Evolutionary conservation across 179 eudicot species (phyloP).

Genomic region (Patellifolia procumbens): DNA sequence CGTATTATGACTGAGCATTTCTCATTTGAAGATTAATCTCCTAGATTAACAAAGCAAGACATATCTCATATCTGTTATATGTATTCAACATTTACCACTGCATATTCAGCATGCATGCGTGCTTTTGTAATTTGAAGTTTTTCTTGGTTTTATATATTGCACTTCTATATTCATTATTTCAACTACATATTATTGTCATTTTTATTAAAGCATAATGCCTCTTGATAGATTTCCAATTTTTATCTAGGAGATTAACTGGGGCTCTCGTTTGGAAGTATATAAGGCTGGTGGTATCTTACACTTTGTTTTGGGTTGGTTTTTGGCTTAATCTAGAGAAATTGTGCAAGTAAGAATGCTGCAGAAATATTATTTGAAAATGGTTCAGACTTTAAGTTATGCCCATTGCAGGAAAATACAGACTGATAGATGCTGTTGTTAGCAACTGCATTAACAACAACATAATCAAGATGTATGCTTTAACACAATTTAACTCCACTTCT

Average conservation of each 20-base stretch:
- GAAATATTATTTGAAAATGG: slow-evolving; percentile 77
- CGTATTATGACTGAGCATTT: background rate
- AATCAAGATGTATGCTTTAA: slow-evolving; percentile 67
- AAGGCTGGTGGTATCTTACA: background rate
- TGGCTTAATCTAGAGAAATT: slow-evolving; percentile 9
- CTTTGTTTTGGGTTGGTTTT: background rate
- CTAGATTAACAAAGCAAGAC: too few relatives aligned
- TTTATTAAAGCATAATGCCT: too few relatives aligned
- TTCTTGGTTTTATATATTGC: too few relatives aligned
- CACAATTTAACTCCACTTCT: slow-evolving; percentile 78
- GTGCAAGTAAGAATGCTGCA: slow-evolving; percentile 59
- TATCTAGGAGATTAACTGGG: too few relatives aligned
- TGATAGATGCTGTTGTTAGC: slow-evolving; percentile 79
- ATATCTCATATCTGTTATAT: too few relatives aligned
- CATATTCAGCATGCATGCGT: too few relatives aligned
- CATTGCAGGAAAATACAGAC: slow-evolving; percentile 71
- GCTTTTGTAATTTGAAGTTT: too few relatives aligned
- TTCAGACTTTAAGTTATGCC: slow-evolving; percentile 52
- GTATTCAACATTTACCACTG: too few relatives aligned
- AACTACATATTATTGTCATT: too few relatives aligned
- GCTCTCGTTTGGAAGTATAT: background rate
- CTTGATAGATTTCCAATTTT: too few relatives aligned
- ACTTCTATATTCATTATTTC: too few relatives aligned
- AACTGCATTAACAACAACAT: slow-evolving; percentile 83
- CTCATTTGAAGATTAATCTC: too few relatives aligned